Evolutionary conservation across 2,329 filamentous ascomycete genomes (phyloP).

Genomic region (Trichoderma brevicompactum): DNA sequence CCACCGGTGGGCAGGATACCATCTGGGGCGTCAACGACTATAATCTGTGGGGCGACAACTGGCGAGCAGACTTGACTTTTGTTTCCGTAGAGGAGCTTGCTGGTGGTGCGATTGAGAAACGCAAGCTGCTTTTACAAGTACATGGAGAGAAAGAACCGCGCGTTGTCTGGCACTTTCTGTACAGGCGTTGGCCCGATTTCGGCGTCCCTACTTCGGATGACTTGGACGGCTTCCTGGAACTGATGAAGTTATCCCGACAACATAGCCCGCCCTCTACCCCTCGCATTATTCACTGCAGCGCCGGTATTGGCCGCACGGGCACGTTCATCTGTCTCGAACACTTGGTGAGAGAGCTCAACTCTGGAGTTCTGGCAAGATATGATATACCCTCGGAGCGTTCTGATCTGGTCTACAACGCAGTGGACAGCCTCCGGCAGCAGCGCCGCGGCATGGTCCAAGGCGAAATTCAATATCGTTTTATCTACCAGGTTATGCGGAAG

Average conservation of each 20-base stretch:
- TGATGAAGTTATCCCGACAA: slow-evolving; percentile 69
- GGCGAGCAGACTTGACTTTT: slow-evolving; percentile 71
- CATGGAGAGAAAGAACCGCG: slow-evolving; percentile 54
- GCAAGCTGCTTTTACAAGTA: slow-evolving; percentile 68
- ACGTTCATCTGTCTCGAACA: slow-evolving; percentile 98
- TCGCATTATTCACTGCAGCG: slow-evolving; percentile 84
- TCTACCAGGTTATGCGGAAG: slow-evolving; percentile 84
- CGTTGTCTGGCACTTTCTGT: slow-evolving; percentile 81
- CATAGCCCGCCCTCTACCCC: slow-evolving; percentile 62
- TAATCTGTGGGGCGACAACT: slow-evolving; percentile 68
- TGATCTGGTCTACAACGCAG: slow-evolving; percentile 78
- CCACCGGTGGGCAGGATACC: slow-evolving; percentile 41
- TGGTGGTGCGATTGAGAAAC: slow-evolving; percentile 68
- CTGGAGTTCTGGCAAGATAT: slow-evolving; percentile 65
- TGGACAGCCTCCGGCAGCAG: slow-evolving; percentile 82
- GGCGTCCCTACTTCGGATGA: slow-evolving; percentile 74
- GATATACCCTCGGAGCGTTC: slow-evolving; percentile 40
- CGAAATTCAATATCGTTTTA: slow-evolving; percentile 79
- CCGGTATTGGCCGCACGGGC: slow-evolving; percentile 89
- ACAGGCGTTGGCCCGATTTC: slow-evolving; percentile 89
- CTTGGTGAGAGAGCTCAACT: slow-evolving; percentile 78
- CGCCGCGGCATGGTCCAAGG: slow-evolving; percentile 95
- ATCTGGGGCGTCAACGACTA: slow-evolving; percentile 62
- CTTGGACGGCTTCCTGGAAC: slow-evolving; percentile 67
- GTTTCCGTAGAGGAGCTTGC: slow-evolving; percentile 62